Base-by-base conservation (phyloP, 2,329 filamentous ascomycete species). In the Alternaria triticimaculans region DNA sequence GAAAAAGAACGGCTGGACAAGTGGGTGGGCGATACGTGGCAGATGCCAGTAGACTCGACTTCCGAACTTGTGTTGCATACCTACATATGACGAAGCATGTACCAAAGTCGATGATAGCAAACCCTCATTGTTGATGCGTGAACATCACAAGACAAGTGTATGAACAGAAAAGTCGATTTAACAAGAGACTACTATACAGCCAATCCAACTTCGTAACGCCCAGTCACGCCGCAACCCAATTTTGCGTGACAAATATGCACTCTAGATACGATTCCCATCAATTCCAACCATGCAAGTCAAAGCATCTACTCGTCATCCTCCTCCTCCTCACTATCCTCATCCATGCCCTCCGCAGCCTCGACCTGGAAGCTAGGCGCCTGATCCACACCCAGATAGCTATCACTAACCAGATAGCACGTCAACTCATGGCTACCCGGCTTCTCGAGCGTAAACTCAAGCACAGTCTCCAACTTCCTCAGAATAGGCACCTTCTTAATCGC, bases 401-500 rank as follows among this genome's bases (percentile, higher is more conserved):
- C 96, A 79, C 94, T 96, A 91, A 99, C 97, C 78, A 99, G 84
- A 82, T 93, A 97, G 68, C 98, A 84, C 80, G 95, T 97, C 76
- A 99, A 82, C 63, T 94, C 89, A 80, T 97, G 93, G 77, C 93
- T 88, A 55, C 96, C 96, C 25, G 93, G 87, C 66, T 88, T 89
- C 23, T 93, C 93, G 56, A 98, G 91, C 25, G 93, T 93, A 79
- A 94, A 97, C 82, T 98, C 94, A 67, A 99, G 84, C 76, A 89
- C 89, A 61, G 94, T 87, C 75, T 92, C 91, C 73, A 97, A 82
- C 77, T 91, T 90, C 72, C 87, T 88, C 44, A 90, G 91, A 67
- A 99, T 91, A 2, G 94, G 97, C 64, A 99, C 90, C 71, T 95
- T 89, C 86, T 98, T 99, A 84, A 98, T 97, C 3, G 93, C 94